Conservation (phyloP, 176 grass and related monocot genomes). For the Cymbopogon citratus region DNA sequence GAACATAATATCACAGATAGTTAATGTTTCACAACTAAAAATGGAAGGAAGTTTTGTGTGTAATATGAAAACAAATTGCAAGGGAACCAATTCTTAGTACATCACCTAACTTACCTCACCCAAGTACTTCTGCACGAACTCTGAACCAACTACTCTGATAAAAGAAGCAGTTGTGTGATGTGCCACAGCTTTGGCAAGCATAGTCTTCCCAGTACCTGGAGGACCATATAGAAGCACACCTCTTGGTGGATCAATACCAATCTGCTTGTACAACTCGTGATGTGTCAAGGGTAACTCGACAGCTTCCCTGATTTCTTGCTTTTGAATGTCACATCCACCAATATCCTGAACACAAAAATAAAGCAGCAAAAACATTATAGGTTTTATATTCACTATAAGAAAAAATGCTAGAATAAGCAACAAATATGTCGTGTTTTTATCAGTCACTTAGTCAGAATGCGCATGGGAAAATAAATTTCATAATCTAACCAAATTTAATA, state of each 20-base stretch:
- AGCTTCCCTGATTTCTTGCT: constrained; percentile 95
- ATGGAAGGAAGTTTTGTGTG: neutral
- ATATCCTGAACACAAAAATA: constrained; percentile 63
- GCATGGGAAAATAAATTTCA: neutral
- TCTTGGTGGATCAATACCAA: constrained; percentile 94
- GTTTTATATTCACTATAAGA: neutral
- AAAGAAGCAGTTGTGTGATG: constrained; percentile 91
- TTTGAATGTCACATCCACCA: constrained; percentile 96
- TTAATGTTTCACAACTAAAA: neutral
- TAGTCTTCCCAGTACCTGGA: constrained; percentile 91
- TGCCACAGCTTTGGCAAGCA: constrained; percentile 94
- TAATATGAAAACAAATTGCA: neutral
- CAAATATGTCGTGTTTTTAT: neutral
- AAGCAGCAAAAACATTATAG: neutral
- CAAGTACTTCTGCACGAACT: constrained; percentile 96
- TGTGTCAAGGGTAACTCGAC: constrained; percentile 90
- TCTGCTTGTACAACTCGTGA: constrained; percentile 93
- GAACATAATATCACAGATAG: neutral
- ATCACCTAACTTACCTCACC: constrained; percentile 53
- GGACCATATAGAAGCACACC: constrained; percentile 90
- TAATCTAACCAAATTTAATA: no score
- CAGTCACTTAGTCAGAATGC: neutral
- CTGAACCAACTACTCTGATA: constrained; percentile 89
- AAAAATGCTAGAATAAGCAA: neutral
- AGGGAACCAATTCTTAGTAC: neutral